A percentile compares a stretch with the other conserved stretches of the same genome.
These are phyloP conservation scores for Dendrocalamus sinicus DNA, from an alignment of 176 grass and related monocot genomes.

Conservation along the genomic window DNA sequence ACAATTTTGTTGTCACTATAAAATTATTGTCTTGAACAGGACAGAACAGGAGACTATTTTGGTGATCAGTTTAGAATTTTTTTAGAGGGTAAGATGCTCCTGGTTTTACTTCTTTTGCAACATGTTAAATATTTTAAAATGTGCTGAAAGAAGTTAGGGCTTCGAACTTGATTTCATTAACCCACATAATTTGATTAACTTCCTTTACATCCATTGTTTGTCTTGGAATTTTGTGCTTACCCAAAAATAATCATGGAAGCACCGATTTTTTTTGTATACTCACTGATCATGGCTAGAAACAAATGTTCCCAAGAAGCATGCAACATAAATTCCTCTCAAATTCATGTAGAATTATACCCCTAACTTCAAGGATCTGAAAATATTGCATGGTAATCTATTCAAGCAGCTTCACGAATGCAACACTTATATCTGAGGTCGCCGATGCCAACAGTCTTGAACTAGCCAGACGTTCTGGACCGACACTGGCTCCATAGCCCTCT, in stretches of 20 bases:
- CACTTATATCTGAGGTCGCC: too few species aligned
- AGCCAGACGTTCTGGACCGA: too few species aligned
- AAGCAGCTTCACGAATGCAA: too few species aligned
- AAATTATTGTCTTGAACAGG: too few species aligned
- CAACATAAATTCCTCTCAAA: neutral
- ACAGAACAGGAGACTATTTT: neutral
- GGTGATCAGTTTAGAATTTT: neutral
- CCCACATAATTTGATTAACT: neutral
- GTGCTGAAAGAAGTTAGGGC: neutral
- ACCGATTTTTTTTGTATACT: neutral
- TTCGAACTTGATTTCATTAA: neutral
- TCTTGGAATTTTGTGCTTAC: neutral
- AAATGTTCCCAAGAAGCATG: neutral
- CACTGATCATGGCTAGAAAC: neutral
- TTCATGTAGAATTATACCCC: neutral
- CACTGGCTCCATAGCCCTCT: too few species aligned
- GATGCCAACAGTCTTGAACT: too few species aligned
- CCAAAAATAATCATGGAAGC: neutral
- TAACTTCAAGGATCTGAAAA: neutral
- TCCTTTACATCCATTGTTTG: neutral
- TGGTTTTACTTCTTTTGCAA: neutral
- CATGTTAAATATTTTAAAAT: constrained; percentile 8
- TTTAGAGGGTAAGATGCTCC: neutral
- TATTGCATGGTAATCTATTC: neutral
- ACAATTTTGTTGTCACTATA: neutral